These are phyloP conservation scores for Aspergillus ruber DNA, from an alignment of 2,329 filamentous ascomycete genomes.

Conservation along the genomic window DNA sequence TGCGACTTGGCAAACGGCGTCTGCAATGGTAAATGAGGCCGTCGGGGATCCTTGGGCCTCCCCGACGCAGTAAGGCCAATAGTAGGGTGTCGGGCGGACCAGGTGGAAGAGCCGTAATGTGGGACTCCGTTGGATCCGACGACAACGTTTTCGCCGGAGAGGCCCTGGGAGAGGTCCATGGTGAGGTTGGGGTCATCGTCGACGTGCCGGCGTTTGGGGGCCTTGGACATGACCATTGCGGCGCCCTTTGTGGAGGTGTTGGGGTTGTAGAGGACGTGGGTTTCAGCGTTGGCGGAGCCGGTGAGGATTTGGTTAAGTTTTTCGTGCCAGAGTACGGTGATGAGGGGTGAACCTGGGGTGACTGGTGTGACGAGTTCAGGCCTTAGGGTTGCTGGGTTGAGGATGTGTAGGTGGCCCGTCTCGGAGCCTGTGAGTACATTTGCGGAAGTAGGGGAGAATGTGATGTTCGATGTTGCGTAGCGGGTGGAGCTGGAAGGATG, in stretches of 20 bases:
- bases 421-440: conserved; percentile 85
- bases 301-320: conserved; percentile 96
- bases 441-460: conserved; percentile 76
- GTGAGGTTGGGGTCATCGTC: conserved; percentile 87
- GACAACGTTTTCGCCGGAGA: conserved; percentile 77
- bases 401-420: conserved; percentile 79
- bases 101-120: conserved; percentile 64
- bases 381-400: conserved; percentile 85
- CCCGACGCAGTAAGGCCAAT: conserved; percentile 73
- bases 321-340: conserved; percentile 83
- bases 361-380: conserved; percentile 81
- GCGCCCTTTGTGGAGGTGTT: conserved; percentile 74
- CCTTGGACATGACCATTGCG: conserved; percentile 82
- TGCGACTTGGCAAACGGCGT: conserved; percentile 89
- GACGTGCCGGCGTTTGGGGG: conserved; percentile 89
- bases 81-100: conserved; percentile 58
- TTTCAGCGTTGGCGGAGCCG: conserved; percentile 84
- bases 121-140: conserved; percentile 63
- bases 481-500: conserved; percentile 78
- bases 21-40: conserved; percentile 75
- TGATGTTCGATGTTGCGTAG: conserved; percentile 79
- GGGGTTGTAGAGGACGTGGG: conserved; percentile 85
- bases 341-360: conserved; percentile 75
- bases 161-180: conserved; percentile 71
- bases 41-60: conserved; percentile 67